Conservation (phyloP, 495 filamentous ascomycete genomes). For the Penicillium bovifimosum region DNA sequence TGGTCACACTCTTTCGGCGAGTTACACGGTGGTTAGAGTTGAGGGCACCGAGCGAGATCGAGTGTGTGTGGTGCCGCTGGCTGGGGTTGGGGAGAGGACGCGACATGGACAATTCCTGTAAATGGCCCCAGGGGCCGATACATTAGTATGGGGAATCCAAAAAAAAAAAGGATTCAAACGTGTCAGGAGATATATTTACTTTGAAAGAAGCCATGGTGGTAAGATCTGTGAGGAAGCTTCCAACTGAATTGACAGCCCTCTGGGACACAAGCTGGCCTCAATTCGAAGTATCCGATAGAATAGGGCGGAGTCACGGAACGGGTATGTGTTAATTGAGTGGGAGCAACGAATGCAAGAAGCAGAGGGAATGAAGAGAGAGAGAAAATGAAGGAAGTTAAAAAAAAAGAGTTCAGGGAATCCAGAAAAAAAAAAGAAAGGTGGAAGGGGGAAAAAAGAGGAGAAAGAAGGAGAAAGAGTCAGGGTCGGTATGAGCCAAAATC, state of each 20-base stretch:
- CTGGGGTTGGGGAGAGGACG: conserved; percentile 43
- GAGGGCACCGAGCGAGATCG: conserved; percentile 70
- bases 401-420: conserved; percentile 6
- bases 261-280: conserved; percentile 17
- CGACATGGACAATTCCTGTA: conserved; percentile 43
- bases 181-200: conserved; percentile 19
- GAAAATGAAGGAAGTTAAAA: conserved; percentile 11
- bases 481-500: conserved; percentile 30
- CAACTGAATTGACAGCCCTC: conserved; percentile 33
- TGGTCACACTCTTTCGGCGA: conserved; percentile 88
- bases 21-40: conserved; percentile 80
- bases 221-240: conserved; percentile 27
- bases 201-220: conserved; percentile 45
- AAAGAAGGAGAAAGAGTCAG: conserved; percentile 18
- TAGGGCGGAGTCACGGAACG: conserved; percentile 14
- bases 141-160: conserved; percentile 9
- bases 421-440: conserved; percentile 18
- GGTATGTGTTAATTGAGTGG: not conserved
- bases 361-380: conserved; percentile 7
- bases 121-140: conserved; percentile 12
- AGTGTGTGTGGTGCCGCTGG: conserved; percentile 76
- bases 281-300: conserved; percentile 24
- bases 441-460: conserved; percentile 18
- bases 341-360: conserved; percentile 10
- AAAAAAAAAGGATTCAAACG: not conserved